phyloP scores from a whole-genome alignment of 352 stramenopile species.

The Phytophthora megakarya region DNA sequence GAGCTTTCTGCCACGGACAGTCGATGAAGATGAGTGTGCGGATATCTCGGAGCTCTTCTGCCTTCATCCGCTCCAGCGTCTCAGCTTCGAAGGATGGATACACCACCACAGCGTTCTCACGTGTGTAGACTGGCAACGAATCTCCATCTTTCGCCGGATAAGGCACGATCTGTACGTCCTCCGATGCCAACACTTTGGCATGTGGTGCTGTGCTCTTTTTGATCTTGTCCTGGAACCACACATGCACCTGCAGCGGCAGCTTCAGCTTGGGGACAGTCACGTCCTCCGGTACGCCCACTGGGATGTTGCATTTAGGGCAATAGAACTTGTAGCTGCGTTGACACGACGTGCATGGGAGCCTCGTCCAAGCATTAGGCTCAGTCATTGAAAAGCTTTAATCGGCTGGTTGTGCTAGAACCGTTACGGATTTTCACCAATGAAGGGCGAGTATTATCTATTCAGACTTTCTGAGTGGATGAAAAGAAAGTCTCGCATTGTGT shows the following conservation, averaged over 20 bases:
- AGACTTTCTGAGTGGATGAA: constrained; percentile 15
- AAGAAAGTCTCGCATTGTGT: neutral
- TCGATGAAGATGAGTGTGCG: constrained; percentile 88
- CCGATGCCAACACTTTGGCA: constrained; percentile 74
- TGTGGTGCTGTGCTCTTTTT: constrained; percentile 91
- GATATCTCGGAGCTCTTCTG: constrained; percentile 60
- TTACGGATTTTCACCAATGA: constrained; percentile 10
- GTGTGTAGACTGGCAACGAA: constrained; percentile 51
- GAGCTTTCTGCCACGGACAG: constrained; percentile 86
- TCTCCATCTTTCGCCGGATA: constrained; percentile 45
- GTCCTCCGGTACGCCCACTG: constrained; percentile 58
- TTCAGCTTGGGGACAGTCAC: constrained; percentile 56
- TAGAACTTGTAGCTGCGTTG: constrained; percentile 89
- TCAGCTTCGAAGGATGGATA: constrained; percentile 79
- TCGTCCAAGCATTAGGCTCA: constrained; percentile 51
- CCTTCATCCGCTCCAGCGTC: constrained; percentile 62
- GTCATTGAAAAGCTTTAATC: constrained; percentile 18
- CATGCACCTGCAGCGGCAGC: constrained; percentile 79
- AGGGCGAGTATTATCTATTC: neutral
- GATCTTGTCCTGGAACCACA: constrained; percentile 89
- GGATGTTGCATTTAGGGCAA: constrained; percentile 72
- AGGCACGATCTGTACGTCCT: constrained; percentile 75
- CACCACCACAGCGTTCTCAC: constrained; percentile 69
- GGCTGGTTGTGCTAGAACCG: neutral
- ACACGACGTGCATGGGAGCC: constrained; percentile 63